Conservation (phyloP, 495 filamentous ascomycete genomes). For the Massariosphaeria phaeospora region DNA sequence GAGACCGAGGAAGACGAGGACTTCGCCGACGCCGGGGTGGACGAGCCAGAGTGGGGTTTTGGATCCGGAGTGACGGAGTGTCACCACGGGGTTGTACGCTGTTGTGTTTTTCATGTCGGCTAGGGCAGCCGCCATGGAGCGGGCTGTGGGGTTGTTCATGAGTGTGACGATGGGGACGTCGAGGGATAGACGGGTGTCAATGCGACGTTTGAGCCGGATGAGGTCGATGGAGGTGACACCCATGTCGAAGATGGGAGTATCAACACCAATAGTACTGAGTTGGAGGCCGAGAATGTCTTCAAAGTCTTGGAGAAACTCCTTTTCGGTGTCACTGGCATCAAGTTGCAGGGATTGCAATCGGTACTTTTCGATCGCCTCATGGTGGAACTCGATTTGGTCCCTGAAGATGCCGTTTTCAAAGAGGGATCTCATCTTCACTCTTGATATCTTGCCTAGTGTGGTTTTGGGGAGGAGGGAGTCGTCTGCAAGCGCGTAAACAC, state of each 20-base stretch:
- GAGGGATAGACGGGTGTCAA: background rate
- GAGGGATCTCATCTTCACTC: slow-evolving; percentile 38
- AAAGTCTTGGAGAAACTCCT: background rate
- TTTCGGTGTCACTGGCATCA: background rate
- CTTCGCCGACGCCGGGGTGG: slow-evolving; percentile 55
- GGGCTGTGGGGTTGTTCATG: background rate
- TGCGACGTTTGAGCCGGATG: slow-evolving; percentile 34
- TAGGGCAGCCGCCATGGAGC: background rate
- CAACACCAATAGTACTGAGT: slow-evolving; percentile 29
- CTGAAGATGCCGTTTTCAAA: slow-evolving; percentile 40
- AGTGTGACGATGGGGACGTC: background rate
- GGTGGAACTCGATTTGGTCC: background rate
- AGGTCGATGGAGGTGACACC: slow-evolving; percentile 48
- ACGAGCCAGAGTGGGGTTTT: slow-evolving; percentile 54
- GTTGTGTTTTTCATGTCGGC: background rate
- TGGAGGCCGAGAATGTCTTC: background rate
- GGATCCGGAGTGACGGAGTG: slow-evolving; percentile 42
- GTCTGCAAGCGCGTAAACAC: background rate
- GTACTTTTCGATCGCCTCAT: background rate
- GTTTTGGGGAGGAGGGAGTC: slow-evolving; percentile 38
- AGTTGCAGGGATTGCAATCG: background rate
- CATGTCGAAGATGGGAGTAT: slow-evolving; percentile 42
- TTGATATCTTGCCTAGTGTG: slow-evolving; percentile 50
- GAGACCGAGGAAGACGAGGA: slow-evolving; percentile 54
- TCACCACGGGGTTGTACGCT: slow-evolving; percentile 49